Evolutionary conservation across 2,329 filamentous ascomycete species (phyloP).

Genomic region (Trichoderma breve): DNA sequence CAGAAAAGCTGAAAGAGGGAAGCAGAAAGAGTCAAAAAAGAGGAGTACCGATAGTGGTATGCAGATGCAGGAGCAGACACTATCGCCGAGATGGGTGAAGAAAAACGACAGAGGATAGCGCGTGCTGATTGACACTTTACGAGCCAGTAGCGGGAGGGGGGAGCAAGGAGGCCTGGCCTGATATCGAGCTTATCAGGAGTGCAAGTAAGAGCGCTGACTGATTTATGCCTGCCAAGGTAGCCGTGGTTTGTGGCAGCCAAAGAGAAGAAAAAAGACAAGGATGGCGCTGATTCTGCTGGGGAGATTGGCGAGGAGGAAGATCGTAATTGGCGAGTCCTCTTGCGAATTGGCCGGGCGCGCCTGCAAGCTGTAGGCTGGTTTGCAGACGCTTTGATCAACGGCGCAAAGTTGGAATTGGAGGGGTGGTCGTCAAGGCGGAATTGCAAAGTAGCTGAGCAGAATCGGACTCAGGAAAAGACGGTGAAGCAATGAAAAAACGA

Average conservation of each 20-base stretch:
- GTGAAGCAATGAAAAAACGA: background rate
- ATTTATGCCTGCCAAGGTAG: background rate
- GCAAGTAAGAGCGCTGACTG: background rate
- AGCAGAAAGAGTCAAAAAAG: background rate
- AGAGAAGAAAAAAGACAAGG: background rate
- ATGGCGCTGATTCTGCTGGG: background rate
- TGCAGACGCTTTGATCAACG: background rate
- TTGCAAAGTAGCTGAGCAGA: background rate
- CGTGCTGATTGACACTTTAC: background rate
- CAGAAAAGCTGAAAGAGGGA: background rate
- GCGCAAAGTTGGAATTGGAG: background rate
- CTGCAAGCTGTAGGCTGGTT: background rate
- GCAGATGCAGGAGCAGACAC: background rate
- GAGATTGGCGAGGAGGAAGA: constrained; percentile 15
- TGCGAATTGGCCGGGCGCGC: constrained; percentile 1
- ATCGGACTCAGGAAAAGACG: background rate
- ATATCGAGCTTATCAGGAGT: constrained; percentile 6
- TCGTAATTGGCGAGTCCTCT: constrained; percentile 2
- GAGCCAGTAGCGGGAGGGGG: background rate
- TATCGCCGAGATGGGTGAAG: background rate
- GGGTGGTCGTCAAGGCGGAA: background rate
- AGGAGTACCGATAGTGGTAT: background rate
- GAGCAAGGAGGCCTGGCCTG: constrained; percentile 9
- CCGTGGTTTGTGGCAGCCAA: background rate
- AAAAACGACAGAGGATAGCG: background rate